Conservation (phyloP, 768 basidiomycete species). For the Rhodosporidiobolus odoratus region DNA sequence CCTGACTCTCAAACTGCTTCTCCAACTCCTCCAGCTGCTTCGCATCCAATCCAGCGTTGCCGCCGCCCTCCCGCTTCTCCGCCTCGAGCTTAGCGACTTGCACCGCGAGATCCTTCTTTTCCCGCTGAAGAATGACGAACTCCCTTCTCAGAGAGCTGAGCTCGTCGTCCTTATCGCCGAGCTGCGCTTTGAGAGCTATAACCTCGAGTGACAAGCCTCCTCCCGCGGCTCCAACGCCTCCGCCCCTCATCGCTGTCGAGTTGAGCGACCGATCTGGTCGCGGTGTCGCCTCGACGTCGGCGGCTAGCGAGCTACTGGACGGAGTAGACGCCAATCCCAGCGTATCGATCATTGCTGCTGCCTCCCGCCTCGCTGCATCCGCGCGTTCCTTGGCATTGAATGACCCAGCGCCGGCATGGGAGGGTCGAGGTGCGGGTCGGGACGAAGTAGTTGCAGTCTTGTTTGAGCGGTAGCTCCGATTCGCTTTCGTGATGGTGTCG, state of each 20-base stretch:
- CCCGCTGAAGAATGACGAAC: neutral
- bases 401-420: neutral
- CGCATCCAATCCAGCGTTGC: conserved; percentile 12
- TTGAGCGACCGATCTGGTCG: neutral
- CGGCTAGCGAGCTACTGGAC: neutral
- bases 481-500: conserved; percentile 8
- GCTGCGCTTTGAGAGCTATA: neutral
- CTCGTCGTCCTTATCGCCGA: conserved; percentile 18
- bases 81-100: neutral
- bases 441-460: neutral
- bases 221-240: neutral
- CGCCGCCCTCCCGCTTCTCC: neutral
- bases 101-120: conserved; percentile 9
- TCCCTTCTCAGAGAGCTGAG: conserved; percentile 5
- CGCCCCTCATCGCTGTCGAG: neutral
- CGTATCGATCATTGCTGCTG: neutral
- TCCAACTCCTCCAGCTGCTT: conserved; percentile 31
- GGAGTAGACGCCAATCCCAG: neutral
- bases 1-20: conserved; percentile 13
- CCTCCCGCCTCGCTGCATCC: conserved; percentile 15
- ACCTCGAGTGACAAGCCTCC: neutral
- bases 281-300: conserved; percentile 13
- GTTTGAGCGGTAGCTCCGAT: conserved; percentile 9
- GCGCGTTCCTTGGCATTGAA: conserved; percentile 8
- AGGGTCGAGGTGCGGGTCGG: conserved; percentile 1